A percentile compares a stretch with the other conserved stretches of the same genome.
Evolutionary conservation across 306 rosid species (phyloP).

Genomic region (Phaseolus lunatus): DNA sequence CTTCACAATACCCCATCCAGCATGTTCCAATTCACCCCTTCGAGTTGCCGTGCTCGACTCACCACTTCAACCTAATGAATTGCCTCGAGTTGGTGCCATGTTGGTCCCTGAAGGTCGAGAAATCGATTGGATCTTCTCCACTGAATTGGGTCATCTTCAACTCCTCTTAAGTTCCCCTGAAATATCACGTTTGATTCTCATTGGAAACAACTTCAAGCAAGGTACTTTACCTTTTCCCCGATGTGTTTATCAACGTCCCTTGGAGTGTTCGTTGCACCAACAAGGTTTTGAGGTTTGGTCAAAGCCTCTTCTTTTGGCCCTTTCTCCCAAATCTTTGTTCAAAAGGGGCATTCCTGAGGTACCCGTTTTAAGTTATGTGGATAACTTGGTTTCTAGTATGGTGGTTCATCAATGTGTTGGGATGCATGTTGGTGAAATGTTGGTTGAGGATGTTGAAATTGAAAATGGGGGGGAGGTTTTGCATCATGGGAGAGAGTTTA

Average conservation of each 20-base stretch:
- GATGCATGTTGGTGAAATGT: constrained; percentile 74
- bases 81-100: constrained; percentile 69
- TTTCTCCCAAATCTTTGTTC: constrained; percentile 73
- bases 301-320: constrained; percentile 74
- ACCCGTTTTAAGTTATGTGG: constrained; percentile 74
- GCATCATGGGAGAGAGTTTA: constrained; percentile 61
- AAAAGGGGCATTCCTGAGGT: constrained; percentile 64
- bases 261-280: constrained; percentile 33
- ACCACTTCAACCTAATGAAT: constrained; percentile 47
- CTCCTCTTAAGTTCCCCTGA: constrained; percentile 63
- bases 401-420: constrained; percentile 64
- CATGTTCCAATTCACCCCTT: constrained; percentile 53
- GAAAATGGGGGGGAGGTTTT: constrained; percentile 40
- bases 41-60: constrained; percentile 86
- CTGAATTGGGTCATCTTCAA: constrained; percentile 75
- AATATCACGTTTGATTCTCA: constrained; percentile 70
- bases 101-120: constrained; percentile 78
- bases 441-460: constrained; percentile 84
- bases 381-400: constrained; percentile 58
- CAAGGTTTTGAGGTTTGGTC: constrained; percentile 56
- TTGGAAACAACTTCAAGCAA: constrained; percentile 52
- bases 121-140: constrained; percentile 84
- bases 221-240: not conserved
- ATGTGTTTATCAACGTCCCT: constrained; percentile 51
- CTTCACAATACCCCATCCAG: not conserved